phyloP scores from a whole-genome alignment of 768 basidiomycete species.

The Sarcodon aspratus region DNA sequence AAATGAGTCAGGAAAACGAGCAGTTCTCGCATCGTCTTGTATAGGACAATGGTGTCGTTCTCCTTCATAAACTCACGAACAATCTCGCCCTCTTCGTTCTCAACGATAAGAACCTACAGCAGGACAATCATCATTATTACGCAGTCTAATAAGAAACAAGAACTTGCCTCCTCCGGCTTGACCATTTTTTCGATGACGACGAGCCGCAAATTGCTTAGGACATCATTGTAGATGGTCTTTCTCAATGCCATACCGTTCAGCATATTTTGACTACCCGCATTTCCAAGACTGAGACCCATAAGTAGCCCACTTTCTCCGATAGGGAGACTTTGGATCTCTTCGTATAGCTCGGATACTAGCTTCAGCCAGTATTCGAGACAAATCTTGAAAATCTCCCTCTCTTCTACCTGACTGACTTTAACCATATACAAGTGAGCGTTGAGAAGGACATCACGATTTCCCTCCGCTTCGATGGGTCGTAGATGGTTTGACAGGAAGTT shows the following conservation, averaged over 20 bases:
- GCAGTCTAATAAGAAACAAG: background rate
- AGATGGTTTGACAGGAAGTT: conserved; percentile 94
- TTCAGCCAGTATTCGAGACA: conserved; percentile 97
- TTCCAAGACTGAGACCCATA: conserved; percentile 82
- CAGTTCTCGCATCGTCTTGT: conserved; percentile 97
- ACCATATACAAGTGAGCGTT: conserved; percentile 98
- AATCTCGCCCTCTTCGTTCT: conserved; percentile 99
- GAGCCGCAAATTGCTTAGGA: conserved; percentile 84
- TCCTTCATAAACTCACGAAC: conserved; percentile 99
- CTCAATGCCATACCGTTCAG: conserved; percentile 70
- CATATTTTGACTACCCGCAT: conserved; percentile 51
- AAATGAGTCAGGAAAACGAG: conserved; percentile 96
- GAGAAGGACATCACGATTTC: conserved; percentile 83
- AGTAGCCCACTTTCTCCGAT: conserved; percentile 78
- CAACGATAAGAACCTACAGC: conserved; percentile 85
- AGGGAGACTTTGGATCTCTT: conserved; percentile 89
- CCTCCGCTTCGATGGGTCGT: conserved; percentile 85
- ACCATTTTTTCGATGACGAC: conserved; percentile 99
- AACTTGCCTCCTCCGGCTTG: conserved; percentile 90
- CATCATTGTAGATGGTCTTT: conserved; percentile 93
- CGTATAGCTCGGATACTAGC: conserved; percentile 92
- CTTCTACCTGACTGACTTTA: conserved; percentile 95
- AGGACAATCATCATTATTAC: background rate
- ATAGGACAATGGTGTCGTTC: conserved; percentile 93
- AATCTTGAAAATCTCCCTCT: conserved; percentile 98